Base-by-base conservation (phyloP, 345 rosid genomes). In the Trapa bicornis region DNA sequence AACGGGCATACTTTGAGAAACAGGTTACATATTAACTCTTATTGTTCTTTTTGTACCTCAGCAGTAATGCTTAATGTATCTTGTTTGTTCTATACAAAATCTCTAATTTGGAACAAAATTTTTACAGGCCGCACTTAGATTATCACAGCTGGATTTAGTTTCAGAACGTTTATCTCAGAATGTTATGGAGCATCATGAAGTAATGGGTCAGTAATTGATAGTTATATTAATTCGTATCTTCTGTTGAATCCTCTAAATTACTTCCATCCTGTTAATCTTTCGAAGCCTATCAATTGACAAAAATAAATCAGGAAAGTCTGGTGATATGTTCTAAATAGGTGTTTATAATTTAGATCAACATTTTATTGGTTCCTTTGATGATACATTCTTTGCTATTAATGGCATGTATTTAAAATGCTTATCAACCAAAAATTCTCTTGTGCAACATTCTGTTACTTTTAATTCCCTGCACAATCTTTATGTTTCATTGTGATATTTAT, bases 111-210 rank as follows among this genome's bases (percentile, higher is more conserved):
- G 32, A 41, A 47, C 4, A 48, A 36, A 35, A 65, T 12, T 16
- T 65, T 38, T 65, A 57, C 75, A 94, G 99, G 99, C 93, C 10
- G 73, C 94, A 16, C 78, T 91, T 80, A 86, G 97, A 85, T 77
- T 95, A 75, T 82, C 86, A 16, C 99, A 95, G 74, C 75, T 95
- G 67, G 99, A 95, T 81, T 82, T 77, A 76, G 96, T 91, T 60
- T 77, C 96, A 22, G 99, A 95, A 74, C 77, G 22, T 60, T 75
- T 95, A 65, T 95, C 97, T 56, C 83, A 75, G 33, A 82, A 91
- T 66, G 99, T 94, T 65, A 89, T 91, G 96, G 88, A 91, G 80
- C 96, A 94, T 86, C 91, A 86, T 78, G 90, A 94, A 91, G 97
- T 87, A 60, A 94, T 91, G 99, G 99, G 99, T 94, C 76, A 78